Base-by-base conservation (phyloP, 129 eudicot genomes). In the Artemisia argyi region DNA sequence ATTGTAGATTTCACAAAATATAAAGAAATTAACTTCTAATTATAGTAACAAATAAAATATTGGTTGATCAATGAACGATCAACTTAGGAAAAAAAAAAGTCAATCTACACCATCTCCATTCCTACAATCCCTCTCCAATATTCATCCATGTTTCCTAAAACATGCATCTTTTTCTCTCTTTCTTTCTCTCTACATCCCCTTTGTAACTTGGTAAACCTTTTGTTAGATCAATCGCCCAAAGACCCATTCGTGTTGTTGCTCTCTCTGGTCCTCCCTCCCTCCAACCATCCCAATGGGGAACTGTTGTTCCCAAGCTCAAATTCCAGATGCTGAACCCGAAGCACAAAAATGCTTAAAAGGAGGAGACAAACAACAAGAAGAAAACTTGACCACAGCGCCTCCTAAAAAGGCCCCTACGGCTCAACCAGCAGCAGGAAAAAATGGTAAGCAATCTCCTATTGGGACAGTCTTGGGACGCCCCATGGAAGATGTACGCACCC, bases 401-500 rank as follows among this genome's bases (percentile, higher is more conserved):
- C 63, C 80, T 59, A 44, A 74, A 71, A 53, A 30, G 8, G 46
- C 32, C 47, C 81, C 89, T 13, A 15, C 83, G 0, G 75, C 84
- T 69, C 75, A 85, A 30, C 77, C 84, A 5, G 2, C 82, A 11
- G 1, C 80, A 39, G 46, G 46, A 4, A 90, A 85, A 68, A 77
- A 85, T 19, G 57, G 83, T 53, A 87, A 87, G 61, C 54, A 75
- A 0, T 59, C 82, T 12, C 83, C 80, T 0, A 69, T 80, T 1
- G 96, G 97, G 19, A 90, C 92, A 0, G 97, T 91, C 19, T 79
- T 91, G 52, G 96, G 92, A 19, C 88, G 97, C 8, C 97, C 96
- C 3, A 88, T 91, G 97, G 97, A 85, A 64, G 97, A 91, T 30
- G 76, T 91, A 10, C 60, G 80, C 3, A 11, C 75, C 14, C 56